Evolutionary conservation across 2,329 filamentous ascomycete species (phyloP), one percentile per base, ranked within the genome.

Genomic region (Fusarium sp.): DNA sequence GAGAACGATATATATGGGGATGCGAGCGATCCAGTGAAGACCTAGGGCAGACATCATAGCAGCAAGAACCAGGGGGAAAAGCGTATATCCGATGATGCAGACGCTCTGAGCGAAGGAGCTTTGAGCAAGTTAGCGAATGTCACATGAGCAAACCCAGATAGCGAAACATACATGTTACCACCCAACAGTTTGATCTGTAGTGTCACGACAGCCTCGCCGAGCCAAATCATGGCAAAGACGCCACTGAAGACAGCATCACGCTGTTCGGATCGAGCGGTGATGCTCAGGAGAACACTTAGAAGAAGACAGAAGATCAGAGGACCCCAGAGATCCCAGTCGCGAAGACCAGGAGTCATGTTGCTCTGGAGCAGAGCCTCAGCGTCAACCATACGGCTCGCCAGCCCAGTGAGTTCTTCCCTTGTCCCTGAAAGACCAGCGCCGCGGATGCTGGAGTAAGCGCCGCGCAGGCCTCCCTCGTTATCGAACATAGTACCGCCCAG

Each of bases 291-390:
- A 82, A 97, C 87, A 75, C 94, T 95, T 65, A 99, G 86, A 65
- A 97, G 85, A 74, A 99, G 84, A 78, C 95, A 98, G 85, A 99
- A 99, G 73, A 99, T 91, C 63, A 99, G 86, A 39, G 96, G 96
- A 0, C 96, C 96, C 96, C 96, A 99, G 57, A 99, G 88, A 86
- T 99, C 96, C 96, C 96, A 99, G 84, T 99, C 95, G 70, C 95
- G 87, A 79, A 98, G 84, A 2, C 95, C 95, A 57, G 97, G 93
- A 73, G 92, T 95, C 94, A 98, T 97, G 79, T 89, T 89, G 74
- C 87, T 90, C 80, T 89, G 87, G 42, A 91, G 83, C 73, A 92
- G 80, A 42, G 84, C 81, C 80, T 92, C 90, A n/a, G 89, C 82
- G 80, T 92, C 90, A 82, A 91, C 84, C 74, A 90, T 88, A 46